Evolutionary conservation across 2,329 filamentous ascomycete genomes (phyloP).

Genomic region (Penicillium brasilianum): DNA sequence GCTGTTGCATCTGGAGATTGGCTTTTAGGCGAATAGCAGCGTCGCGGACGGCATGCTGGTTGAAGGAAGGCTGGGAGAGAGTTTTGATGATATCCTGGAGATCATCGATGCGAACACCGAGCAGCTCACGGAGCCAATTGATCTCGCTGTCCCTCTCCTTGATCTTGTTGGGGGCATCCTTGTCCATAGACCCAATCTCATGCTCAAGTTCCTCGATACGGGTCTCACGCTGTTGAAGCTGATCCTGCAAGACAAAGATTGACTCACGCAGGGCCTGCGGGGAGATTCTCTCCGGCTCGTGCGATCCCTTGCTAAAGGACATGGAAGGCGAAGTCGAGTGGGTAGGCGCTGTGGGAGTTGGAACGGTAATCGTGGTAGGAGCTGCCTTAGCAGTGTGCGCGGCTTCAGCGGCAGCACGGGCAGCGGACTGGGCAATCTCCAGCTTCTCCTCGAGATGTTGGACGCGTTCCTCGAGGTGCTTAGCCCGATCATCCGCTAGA

Average conservation of each 20-base stretch:
- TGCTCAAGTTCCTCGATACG: slow-evolving; percentile 86
- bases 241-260: slow-evolving; percentile 94
- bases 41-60: slow-evolving; percentile 80
- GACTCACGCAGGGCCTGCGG: slow-evolving; percentile 94
- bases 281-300: slow-evolving; percentile 82
- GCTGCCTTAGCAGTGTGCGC: slow-evolving; percentile 64
- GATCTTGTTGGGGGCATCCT: slow-evolving; percentile 79
- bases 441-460: slow-evolving; percentile 87
- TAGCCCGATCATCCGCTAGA: slow-evolving; percentile 80
- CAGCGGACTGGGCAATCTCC: slow-evolving; percentile 85
- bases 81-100: slow-evolving; percentile 87
- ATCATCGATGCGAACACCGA: slow-evolving; percentile 88
- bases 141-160: slow-evolving; percentile 94
- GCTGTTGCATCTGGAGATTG: slow-evolving; percentile 96
- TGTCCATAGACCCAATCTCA: slow-evolving; percentile 70
- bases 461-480: slow-evolving; percentile 85
- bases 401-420: slow-evolving; percentile 78
- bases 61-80: slow-evolving; percentile 74
- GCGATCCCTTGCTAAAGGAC: slow-evolving; percentile 49
- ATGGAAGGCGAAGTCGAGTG: slow-evolving; percentile 56
- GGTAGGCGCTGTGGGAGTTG: slow-evolving; percentile 40
- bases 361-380: slow-evolving; percentile 38
- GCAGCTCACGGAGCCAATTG: slow-evolving; percentile 88
- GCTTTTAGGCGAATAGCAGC: slow-evolving; percentile 91
- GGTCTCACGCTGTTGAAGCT: slow-evolving; percentile 90